Evolutionary conservation across 257 asterid genomes (phyloP), one percentile per base, ranked within the genome.

Genomic region (Thymus quinquecostatus): DNA sequence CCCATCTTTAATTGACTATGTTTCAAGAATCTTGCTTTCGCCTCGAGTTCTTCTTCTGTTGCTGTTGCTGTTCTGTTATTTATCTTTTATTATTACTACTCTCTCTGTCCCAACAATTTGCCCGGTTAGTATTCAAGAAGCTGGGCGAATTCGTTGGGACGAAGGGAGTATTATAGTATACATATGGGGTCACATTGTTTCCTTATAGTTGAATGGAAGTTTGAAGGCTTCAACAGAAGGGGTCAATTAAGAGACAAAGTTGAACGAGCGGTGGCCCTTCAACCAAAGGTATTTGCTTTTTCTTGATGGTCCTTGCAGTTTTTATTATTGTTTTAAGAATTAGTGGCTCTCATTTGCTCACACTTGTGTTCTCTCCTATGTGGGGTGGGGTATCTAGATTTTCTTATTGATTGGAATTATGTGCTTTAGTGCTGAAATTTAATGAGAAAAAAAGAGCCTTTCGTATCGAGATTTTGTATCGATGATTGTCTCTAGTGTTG

Each of bases 371-470:
- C 21, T 21, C 21, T 78, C 77, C 60, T 36, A 45, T 61, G 85
- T 78, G 73, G 85, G 80, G 75, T 53, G 74, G 85, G 80, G 75
- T 53, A 58, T 66, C 48, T 7, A 10, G 55, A 58, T 64, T 69
- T 74, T 64, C 40, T 36, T 2, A 43, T 76, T 45, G 76, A 49
- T 77, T 77, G 76, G 56, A 43, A n/a, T 51, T 44, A 56, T 49
- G 67, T 66, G 70, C 60, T 56, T 62, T 76, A 67, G 33, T 75
- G 78, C 49, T 33, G 21, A 33, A 73, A 53, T 4, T 29, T 36
- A 28, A 44, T 61, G 13, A 33, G 43, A 44, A 28, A 66, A 68
- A 71, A 55, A 11, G 4, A 45, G 29, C 4, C 73, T 30, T 54
- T 60, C 57, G 51, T 45, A 56, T 57, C 65, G 1, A 50, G 48